Evolutionary conservation across 768 basidiomycete species (phyloP).

Genomic region (Tylopilus intermedius): DNA sequence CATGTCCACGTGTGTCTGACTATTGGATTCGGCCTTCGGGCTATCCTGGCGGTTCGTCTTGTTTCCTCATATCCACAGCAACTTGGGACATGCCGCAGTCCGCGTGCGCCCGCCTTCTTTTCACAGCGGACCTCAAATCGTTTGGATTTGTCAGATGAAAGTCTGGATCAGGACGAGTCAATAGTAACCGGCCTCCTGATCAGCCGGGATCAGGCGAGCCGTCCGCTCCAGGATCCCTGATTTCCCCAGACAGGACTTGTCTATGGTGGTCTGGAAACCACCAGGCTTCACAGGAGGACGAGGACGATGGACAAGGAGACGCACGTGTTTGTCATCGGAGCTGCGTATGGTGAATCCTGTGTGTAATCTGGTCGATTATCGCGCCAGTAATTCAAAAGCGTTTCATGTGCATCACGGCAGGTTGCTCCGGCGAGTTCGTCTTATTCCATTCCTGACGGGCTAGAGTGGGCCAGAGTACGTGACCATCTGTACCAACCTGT

Average conservation of each 20-base stretch:
- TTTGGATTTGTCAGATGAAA: conserved; percentile 23
- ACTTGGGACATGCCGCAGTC: not conserved
- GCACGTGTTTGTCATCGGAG: conserved; percentile 8
- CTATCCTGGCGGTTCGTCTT: not conserved
- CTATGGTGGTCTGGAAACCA: not conserved
- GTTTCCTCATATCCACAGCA: not conserved
- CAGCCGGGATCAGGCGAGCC: conserved; percentile 8
- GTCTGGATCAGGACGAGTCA: not conserved
- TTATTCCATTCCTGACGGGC: conserved; percentile 1
- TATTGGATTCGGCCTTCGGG: not conserved
- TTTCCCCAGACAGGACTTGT: not conserved
- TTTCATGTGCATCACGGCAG: not conserved
- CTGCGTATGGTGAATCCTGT: not conserved
- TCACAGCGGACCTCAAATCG: conserved; percentile 11
- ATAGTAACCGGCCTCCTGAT: conserved; percentile 5
- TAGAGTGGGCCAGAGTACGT: not conserved
- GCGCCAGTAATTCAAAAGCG: not conserved
- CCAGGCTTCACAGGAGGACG: not conserved
- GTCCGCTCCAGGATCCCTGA: not conserved
- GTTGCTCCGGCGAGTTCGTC: not conserved
- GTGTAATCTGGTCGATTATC: not conserved
- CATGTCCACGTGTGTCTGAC: not conserved
- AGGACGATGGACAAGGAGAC: not conserved
- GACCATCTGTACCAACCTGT: not conserved
- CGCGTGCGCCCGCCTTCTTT: not conserved